Conservation (phyloP, 345 rosid species). For the Nephelium lappaceum region DNA sequence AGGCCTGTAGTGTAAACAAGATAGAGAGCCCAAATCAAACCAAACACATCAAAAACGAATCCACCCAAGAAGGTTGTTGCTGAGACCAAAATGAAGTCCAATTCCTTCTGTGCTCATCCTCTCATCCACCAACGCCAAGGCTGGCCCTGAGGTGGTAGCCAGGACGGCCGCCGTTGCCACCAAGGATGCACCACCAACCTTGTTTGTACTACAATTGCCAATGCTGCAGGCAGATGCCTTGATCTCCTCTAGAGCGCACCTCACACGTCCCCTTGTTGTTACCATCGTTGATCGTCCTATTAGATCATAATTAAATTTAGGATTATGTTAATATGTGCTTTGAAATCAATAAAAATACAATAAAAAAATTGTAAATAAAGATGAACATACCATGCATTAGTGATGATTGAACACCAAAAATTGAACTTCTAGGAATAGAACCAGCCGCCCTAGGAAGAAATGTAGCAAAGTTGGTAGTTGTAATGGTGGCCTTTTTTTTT, state of each 20-base stretch:
- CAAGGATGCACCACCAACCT: constrained; percentile 27
- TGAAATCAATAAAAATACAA: background rate
- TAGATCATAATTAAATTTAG: background rate
- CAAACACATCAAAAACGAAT: constrained; percentile 62
- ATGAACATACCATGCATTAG: constrained; percentile 41
- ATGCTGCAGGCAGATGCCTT: background rate
- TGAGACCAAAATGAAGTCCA: constrained; percentile 67
- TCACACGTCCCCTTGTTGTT: constrained; percentile 38
- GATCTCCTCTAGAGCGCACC: constrained; percentile 40
- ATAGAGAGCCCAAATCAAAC: constrained; percentile 66
- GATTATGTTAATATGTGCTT: background rate
- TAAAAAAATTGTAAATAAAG: background rate
- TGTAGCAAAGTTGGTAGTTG: constrained; percentile 31
- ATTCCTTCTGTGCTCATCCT: constrained; percentile 70
- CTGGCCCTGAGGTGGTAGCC: constrained; percentile 36
- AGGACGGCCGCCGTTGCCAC: constrained; percentile 38
- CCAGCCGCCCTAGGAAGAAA: constrained; percentile 26
- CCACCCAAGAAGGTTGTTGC: constrained; percentile 76
- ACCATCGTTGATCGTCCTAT: constrained; percentile 46
- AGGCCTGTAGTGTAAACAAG: constrained; percentile 42
- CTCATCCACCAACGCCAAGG: constrained; percentile 68
- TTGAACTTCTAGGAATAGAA: constrained; percentile 23
- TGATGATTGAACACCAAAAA: constrained; percentile 31
- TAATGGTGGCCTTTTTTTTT: constrained; percentile 48
- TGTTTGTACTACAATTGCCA: constrained; percentile 5